Conservation (phyloP, 2,329 filamentous ascomycete genomes). For the Fusarium foetens region DNA sequence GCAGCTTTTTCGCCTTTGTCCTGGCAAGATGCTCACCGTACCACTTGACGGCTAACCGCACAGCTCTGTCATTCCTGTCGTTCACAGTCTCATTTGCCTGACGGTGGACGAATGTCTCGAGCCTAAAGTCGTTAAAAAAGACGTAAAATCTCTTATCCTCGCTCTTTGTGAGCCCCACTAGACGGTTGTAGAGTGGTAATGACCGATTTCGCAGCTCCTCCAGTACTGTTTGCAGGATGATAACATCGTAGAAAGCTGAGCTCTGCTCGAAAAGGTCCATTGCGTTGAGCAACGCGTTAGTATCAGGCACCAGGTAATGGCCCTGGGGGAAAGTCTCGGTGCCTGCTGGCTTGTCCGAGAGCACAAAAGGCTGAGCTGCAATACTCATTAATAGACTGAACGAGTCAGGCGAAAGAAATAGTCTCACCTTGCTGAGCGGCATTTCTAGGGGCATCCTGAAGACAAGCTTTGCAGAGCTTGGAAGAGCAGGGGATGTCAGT, state of each 20-base stretch:
- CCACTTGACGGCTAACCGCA: slow-evolving; percentile 88
- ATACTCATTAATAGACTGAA: slow-evolving; percentile 11
- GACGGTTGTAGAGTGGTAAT: slow-evolving; percentile 91
- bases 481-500: slow-evolving; percentile 98
- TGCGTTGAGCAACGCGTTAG: slow-evolving; percentile 91
- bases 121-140: slow-evolving; percentile 97
- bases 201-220: slow-evolving; percentile 96
- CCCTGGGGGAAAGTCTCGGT: slow-evolving; percentile 85
- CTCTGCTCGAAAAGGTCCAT: slow-evolving; percentile 98
- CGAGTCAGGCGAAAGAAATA: neutral
- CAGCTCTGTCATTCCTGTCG: slow-evolving; percentile 93
- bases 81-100: slow-evolving; percentile 87
- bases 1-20: slow-evolving; percentile 69
- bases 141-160: slow-evolving; percentile 98
- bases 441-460: slow-evolving; percentile 78
- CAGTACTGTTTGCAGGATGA: slow-evolving; percentile 93
- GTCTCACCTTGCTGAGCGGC: slow-evolving; percentile 78
- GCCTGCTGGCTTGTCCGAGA: slow-evolving; percentile 87
- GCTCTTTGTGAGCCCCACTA: slow-evolving; percentile 90
- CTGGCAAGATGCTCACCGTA: slow-evolving; percentile 83
- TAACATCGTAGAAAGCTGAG: slow-evolving; percentile 93
- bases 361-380: slow-evolving; percentile 81
- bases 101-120: slow-evolving; percentile 87
- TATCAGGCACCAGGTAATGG: slow-evolving; percentile 95
- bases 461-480: slow-evolving; percentile 81